These are phyloP conservation scores for Cordyceps farinosa DNA, from an alignment of 2,329 filamentous ascomycete genomes.

Conservation along the genomic window DNA sequence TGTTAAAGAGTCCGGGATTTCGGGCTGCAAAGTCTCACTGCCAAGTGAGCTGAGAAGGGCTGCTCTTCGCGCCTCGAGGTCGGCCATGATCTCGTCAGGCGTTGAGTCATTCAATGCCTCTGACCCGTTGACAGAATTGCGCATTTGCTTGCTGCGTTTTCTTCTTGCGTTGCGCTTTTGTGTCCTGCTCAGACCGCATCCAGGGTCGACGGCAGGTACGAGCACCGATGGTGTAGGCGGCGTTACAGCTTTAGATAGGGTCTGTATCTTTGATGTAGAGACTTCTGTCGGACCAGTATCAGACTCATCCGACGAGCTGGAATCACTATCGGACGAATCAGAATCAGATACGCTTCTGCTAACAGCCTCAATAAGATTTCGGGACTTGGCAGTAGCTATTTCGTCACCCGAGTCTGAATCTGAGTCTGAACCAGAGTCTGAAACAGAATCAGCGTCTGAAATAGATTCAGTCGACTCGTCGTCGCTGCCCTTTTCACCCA, in stretches of 20 bases:
- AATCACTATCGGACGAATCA: conserved; percentile 32
- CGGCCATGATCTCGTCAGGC: conserved; percentile 6
- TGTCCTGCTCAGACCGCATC: conserved; percentile 40
- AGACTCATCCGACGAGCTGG: conserved; percentile 10
- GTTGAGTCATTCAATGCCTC: conserved; percentile 23
- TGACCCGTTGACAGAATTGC: conserved; percentile 7
- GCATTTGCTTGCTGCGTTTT: conserved; percentile 33
- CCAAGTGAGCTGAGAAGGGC: conserved; percentile 12
- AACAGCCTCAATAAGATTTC: background rate
- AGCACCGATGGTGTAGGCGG: background rate
- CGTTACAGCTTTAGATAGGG: background rate
- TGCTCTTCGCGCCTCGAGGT: conserved; percentile 11
- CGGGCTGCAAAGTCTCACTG: conserved; percentile 15
- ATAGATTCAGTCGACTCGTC: background rate
- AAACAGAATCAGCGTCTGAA: conserved; percentile 26
- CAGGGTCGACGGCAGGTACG: conserved; percentile 29
- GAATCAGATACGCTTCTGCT: conserved; percentile 26
- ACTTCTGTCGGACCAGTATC: conserved; percentile 6
- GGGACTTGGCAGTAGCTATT: conserved; percentile 8
- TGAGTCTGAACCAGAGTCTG: conserved; percentile 28
- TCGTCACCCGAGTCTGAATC: conserved; percentile 28
- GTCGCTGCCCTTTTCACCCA: background rate
- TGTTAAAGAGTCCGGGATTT: background rate
- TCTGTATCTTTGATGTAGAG: conserved; percentile 8
- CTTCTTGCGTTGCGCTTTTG: conserved; percentile 52